Evolutionary conservation across 78 protist genomes (phyloP).

Genomic region (Cavenderia fasciculata): DNA sequence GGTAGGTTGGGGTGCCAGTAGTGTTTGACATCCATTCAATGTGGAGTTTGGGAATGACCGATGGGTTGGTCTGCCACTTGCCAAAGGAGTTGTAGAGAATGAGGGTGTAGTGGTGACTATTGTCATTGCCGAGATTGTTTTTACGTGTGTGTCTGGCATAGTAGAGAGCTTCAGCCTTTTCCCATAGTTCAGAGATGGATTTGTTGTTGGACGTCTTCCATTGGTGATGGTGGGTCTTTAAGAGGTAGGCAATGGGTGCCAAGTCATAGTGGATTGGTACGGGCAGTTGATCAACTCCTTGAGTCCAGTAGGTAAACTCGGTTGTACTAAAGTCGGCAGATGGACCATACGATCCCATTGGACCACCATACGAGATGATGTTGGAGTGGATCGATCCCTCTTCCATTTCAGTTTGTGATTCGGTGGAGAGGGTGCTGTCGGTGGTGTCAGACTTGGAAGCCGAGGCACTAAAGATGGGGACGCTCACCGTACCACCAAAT

Average conservation of each 20-base stretch:
- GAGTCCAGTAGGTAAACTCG: background rate
- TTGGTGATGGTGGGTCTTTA: too few relatives aligned
- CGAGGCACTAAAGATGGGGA: background rate
- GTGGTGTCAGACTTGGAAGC: background rate
- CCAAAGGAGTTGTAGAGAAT: background rate
- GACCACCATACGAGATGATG: slow-evolving; percentile 11
- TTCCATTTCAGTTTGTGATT: background rate
- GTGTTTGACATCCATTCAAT: too few relatives aligned
- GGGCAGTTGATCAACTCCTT: too few relatives aligned
- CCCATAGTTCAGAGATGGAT: background rate
- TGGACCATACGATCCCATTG: slow-evolving; percentile 10
- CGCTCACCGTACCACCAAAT: background rate
- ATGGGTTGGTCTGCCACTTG: background rate
- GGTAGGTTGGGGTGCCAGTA: too few relatives aligned
- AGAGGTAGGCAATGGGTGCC: too few relatives aligned
- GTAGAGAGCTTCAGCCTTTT: background rate
- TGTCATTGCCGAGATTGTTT: too few relatives aligned
- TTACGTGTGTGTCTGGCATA: too few relatives aligned
- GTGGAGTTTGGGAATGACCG: background rate
- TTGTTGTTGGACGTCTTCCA: too few relatives aligned
- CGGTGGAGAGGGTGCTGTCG: too few relatives aligned
- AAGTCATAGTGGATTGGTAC: too few relatives aligned
- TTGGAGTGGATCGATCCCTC: background rate
- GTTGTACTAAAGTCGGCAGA: background rate
- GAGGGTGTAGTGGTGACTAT: too few relatives aligned